Evolutionary conservation across 2,329 filamentous ascomycete genomes (phyloP), one percentile per base, ranked within the genome.

Genomic region (Talaromyces amestolkiae): DNA sequence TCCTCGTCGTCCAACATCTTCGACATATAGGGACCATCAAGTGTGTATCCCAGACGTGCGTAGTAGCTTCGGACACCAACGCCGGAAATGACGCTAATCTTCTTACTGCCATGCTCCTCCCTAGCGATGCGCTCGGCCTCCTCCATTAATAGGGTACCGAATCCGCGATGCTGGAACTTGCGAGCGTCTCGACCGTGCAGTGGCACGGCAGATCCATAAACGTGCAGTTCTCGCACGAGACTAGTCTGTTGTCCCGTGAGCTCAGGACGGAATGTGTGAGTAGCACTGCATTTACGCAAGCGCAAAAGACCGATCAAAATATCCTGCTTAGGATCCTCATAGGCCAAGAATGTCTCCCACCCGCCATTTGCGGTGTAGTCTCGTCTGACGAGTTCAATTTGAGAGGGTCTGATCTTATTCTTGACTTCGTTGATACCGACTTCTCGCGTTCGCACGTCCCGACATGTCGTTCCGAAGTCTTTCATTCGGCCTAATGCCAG

Each of bases 361-460:
- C 95, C 96, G 45, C 91, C 93, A 76, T 99, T 99, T 70, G 95
- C 95, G 0, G 88, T 86, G 78, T 99, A 99, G 80, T 99, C 95
- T 69, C 95, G 86, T 31, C 95, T 89, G 35, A 99, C 90, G 22
- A 99, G 87, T 82, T 99, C 95, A 66, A 99, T 91, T 77, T 99
- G 94, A 70, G 93, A 96, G 0, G 95, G 95, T 1, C 94, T 86
- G 71, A 99, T 97, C 83, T 98, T 98, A 83, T 99, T 89, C 83
- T 99, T 99, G 69, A 99, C 94, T 80, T 99, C 95, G 77, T 99
- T 99, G 80, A 99, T 93, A 66, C 95, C 95, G 27, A 99, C 95
- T 80, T 99, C 95, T 67, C 95, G 88, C 1, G 95, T 99, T 15
- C 95, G 89, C 27, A 99, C 95, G 73, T 99, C 95, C 69, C 96